These are phyloP conservation scores for Psidium friedrichsthalianum DNA, from an alignment of 345 rosid genomes.

Conservation along the genomic window DNA sequence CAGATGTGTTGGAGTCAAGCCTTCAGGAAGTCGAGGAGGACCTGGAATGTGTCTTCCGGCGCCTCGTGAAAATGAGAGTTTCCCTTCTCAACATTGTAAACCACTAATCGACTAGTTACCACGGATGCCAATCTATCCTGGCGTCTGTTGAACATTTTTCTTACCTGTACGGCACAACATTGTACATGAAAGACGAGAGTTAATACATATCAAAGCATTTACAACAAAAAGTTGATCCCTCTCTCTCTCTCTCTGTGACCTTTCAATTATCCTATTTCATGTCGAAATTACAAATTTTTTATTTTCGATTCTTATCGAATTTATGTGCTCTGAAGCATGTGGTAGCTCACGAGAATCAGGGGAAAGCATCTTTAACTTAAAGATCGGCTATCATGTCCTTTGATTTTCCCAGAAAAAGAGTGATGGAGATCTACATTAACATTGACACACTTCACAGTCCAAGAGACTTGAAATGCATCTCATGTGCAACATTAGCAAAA, in stretches of 20 bases:
- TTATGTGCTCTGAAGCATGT: neutral
- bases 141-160: neutral
- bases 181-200: neutral
- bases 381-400: neutral
- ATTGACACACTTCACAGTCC: neutral
- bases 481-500: neutral
- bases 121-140: neutral
- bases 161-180: neutral
- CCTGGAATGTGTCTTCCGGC: slow-evolving; percentile 8
- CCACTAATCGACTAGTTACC: neutral
- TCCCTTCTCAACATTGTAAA: neutral
- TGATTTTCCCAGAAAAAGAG: neutral
- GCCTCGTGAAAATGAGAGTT: slow-evolving; percentile 7
- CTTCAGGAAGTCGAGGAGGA: slow-evolving; percentile 8
- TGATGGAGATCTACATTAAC: no score
- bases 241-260: neutral
- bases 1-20: slow-evolving; percentile 2
- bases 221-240: neutral
- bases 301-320: neutral
- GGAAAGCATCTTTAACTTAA: neutral
- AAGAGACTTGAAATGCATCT: neutral
- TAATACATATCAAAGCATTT: neutral
- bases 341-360: neutral
- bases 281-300: neutral
- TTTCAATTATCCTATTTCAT: neutral